Base-by-base conservation (phyloP, 192 early-diverging fungal genomes). In the Martensiomyces pterosporus region DNA sequence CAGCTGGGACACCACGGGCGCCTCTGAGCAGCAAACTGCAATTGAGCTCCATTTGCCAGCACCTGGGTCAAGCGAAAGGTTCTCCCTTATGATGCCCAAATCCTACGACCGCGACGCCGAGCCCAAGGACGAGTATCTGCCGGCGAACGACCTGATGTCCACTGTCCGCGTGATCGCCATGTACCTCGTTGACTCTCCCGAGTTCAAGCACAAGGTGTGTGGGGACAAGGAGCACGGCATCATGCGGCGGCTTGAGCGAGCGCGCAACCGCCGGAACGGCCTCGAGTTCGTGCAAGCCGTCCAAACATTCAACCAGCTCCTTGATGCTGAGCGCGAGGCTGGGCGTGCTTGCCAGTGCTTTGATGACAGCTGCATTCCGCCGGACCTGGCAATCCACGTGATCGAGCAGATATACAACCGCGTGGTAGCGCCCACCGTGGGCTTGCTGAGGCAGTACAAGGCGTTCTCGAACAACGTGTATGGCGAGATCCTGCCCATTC, bases 401-500 rank as follows among this genome's bases (percentile, higher is more conserved):
- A 60, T 96, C 41, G 84, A 89, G 55, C 93, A 98, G 67, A 78
- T 86, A 1, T 96, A 96, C 73, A 85, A 82, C 48, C 85, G 93
- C 14, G 80, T 89, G 10, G 92, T 94, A 6, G 85, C 91, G 1
- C 87, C 86, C 18, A 69, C 81, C 8, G 85, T 85, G 4, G 80
- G 82, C 23, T 52, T 76, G 27, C 63, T 94, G 47, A 86, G 89
- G 38, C 70, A 82, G 29, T 94, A 94, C 68, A 76, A 88, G 65
- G 85, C 82, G 33, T 93, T 93, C 53, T 91, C 91, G 14, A 92
- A 94, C 60, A 91, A 91, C 60, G 95, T 98, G 16, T 99, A 99
- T 66, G 96, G 96, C 37, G 96, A 99, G 70, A 85, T 99, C 51
- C 83, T 87, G 47, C 81, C 82, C 21, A 80, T 77, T 23, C 69